Conservation (phyloP, 2,329 filamentous ascomycete species). For the Intubia oerlemansii region DNA sequence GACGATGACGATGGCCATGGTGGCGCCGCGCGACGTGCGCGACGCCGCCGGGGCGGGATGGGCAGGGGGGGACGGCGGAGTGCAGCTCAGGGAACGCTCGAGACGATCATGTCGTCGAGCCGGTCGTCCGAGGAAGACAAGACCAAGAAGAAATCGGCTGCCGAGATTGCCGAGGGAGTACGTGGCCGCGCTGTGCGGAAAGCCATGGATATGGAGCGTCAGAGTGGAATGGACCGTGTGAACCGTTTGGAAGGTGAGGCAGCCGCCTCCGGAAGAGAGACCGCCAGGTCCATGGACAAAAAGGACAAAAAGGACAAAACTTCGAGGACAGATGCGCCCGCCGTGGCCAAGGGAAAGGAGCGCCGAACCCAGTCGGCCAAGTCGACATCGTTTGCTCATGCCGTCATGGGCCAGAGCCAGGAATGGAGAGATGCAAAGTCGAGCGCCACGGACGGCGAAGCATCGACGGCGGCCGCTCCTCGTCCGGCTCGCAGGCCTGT, state of each 20-base stretch:
- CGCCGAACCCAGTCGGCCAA: constrained; percentile 14
- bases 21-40: constrained; percentile 13
- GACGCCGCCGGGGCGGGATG: constrained; percentile 18
- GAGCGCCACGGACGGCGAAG: not conserved
- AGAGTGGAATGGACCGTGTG: too few species aligned
- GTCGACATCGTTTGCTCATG: constrained; percentile 22
- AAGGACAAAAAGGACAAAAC: not conserved
- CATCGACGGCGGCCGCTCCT: constrained; percentile 9
- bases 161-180: constrained; percentile 31
- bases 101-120: constrained; percentile 46
- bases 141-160: constrained; percentile 35
- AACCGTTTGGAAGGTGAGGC: constrained; percentile 7
- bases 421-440: not conserved
- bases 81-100: constrained; percentile 37
- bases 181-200: constrained; percentile 24
- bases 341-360: constrained; percentile 5
- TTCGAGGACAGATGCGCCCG: not conserved
- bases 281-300: constrained; percentile 2
- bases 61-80: constrained; percentile 24
- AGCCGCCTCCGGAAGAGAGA: constrained; percentile 13
- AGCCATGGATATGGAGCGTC: too few species aligned
- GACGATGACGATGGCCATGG: constrained; percentile 32
- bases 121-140: constrained; percentile 42
- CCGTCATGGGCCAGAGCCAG: constrained; percentile 22
- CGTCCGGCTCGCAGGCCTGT: constrained; percentile 17